Base-by-base conservation (phyloP, 2,329 filamentous ascomycete genomes). In the Nigrograna mackinnonii region DNA sequence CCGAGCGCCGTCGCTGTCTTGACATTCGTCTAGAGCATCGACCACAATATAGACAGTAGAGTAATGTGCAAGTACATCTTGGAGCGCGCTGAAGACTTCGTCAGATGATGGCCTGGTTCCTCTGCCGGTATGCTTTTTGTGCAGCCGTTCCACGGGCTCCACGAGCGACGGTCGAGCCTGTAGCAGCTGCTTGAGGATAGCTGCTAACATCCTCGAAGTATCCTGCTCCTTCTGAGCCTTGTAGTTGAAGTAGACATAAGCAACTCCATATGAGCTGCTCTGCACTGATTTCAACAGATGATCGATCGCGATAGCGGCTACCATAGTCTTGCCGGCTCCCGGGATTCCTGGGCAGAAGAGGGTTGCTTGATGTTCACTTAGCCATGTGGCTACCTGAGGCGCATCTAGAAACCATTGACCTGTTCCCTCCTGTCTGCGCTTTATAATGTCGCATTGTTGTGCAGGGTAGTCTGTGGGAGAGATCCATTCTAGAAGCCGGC, bases 241-340 rank as follows among this genome's bases (percentile, higher is more conserved):
- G 33, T 62, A 67, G 22, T 68, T 62, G 39, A 54, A 68, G 38
- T 61, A 71, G 2, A 67, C 9, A 19, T 64, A 71, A 5, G 57
- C 59, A 6, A 71, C 46, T 4, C 57, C 58, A 32, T 30, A 6
- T 14, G 20, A 35, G 26, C 21, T 39, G 19, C 39, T 43, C 26
- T 37, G 46, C n/a, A 33, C 19, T 2, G 28, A 35, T n/a, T 43
- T 34, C 11, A 21, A 22, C 7, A 38, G 35, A 22, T 38, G 21
- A 17, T 59, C 49, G 14, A 62, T 49, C 16, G 45, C 45, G 14
- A 51, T 57, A 4, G 58, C 46, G 28, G 61, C 47, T 12, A 60
- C 47, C 26, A 62, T 51, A 1, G 60, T 65, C 42, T 65, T 62
- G 17, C 60, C 57, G 22, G 58, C 55, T 17, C 60, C 55, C 9